These are phyloP conservation scores for Singerocomus inundabilis DNA, from an alignment of 1,284 basidiomycete genomes.

Conservation along the genomic window DNA sequence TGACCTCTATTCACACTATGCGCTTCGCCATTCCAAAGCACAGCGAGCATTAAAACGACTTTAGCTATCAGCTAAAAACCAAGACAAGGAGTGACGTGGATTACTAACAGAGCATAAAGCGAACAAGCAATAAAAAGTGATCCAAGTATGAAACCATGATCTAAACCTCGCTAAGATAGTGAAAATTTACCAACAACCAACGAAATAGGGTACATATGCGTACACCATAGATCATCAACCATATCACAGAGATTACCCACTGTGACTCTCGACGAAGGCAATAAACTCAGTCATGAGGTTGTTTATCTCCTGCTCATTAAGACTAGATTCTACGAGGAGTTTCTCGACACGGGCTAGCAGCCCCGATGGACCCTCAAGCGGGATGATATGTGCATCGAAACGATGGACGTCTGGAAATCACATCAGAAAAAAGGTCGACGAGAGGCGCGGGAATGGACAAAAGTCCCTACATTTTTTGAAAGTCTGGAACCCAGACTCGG, in stretches of 20 bases:
- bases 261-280: slow-evolving; percentile 51
- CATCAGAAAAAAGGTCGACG: slow-evolving; percentile 7
- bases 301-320: slow-evolving; percentile 47
- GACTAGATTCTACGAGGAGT: slow-evolving; percentile 49
- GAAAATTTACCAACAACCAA: slow-evolving; percentile 29
- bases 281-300: slow-evolving; percentile 59
- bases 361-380: slow-evolving; percentile 68
- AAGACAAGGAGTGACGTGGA: slow-evolving; percentile 15
- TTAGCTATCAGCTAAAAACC: neutral
- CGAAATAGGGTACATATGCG: neutral
- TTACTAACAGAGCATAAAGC: slow-evolving; percentile 9
- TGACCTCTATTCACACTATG: neutral
- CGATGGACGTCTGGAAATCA: slow-evolving; percentile 52
- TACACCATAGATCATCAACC: slow-evolving; percentile 4
- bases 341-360: slow-evolving; percentile 61
- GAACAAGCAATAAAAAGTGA: slow-evolving; percentile 22
- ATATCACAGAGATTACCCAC: slow-evolving; percentile 14
- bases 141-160: slow-evolving; percentile 15
- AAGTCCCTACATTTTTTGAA: slow-evolving; percentile 65
- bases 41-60: slow-evolving; percentile 19
- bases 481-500: slow-evolving; percentile 56
- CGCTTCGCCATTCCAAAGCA: neutral
- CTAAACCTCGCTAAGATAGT: slow-evolving; percentile 25
- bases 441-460: slow-evolving; percentile 10
- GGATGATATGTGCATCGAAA: slow-evolving; percentile 71